Evolutionary conservation across 805 yeast species (phyloP).

Genomic region (Groenewaldozyma salmanticensis): DNA sequence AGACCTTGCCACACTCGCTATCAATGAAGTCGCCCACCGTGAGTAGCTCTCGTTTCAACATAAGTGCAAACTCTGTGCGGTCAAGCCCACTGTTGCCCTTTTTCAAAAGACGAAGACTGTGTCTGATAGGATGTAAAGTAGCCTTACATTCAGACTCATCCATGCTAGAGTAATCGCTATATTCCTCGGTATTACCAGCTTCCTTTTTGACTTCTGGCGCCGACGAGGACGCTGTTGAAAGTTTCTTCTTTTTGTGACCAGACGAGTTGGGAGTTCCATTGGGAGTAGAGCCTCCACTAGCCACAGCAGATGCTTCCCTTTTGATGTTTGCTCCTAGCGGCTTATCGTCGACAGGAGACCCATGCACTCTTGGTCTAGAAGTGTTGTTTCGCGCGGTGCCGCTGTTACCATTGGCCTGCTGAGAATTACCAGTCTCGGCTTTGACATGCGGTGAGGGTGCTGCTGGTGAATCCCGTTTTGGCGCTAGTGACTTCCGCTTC

Average conservation of each 20-base stretch:
- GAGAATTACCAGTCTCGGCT: not conserved
- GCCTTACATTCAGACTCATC: conserved; percentile 62
- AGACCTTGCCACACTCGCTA: conserved; percentile 24
- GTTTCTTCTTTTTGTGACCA: not conserved
- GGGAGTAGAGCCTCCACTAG: not conserved
- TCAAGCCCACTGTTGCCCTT: conserved; percentile 66
- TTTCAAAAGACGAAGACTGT: conserved; percentile 55
- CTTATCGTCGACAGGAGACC: too few relatives aligned
- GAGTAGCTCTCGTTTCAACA: conserved; percentile 57
- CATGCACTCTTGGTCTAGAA: not conserved
- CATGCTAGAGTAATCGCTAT: conserved; percentile 63
- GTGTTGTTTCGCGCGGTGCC: not conserved
- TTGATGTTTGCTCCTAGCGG: not conserved
- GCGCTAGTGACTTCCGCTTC: not conserved
- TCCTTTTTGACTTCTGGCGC: not conserved
- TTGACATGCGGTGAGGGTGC: not conserved
- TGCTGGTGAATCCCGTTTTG: conserved; percentile 1
- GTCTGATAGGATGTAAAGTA: conserved; percentile 54
- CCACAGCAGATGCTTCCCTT: not conserved
- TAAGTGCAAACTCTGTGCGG: conserved; percentile 67
- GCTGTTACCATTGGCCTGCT: not conserved
- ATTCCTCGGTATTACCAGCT: conserved; percentile 15
- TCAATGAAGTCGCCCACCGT: conserved; percentile 66
- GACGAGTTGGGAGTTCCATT: not conserved
- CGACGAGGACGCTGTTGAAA: not conserved